Conservation (phyloP, 2,329 filamentous ascomycete species). For the Trichophyton equinum region DNA sequence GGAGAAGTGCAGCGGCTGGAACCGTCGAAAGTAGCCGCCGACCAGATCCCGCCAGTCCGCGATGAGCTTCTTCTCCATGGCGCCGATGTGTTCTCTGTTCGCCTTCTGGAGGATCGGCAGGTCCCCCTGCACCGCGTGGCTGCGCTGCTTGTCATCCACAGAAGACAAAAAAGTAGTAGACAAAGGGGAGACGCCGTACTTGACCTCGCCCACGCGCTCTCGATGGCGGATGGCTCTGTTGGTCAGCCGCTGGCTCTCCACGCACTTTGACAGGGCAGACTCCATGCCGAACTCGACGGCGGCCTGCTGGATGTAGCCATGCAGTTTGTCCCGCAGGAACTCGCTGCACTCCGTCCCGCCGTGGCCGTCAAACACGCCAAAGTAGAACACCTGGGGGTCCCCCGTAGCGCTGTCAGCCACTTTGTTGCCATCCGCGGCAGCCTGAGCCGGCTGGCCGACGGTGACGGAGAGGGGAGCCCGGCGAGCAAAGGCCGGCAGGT, state of each 20-base stretch:
- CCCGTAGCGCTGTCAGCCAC: constrained; percentile 63
- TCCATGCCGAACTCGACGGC: constrained; percentile 62
- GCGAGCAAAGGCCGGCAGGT: constrained; percentile 84
- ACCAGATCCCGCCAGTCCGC: constrained; percentile 69
- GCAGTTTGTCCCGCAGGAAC: constrained; percentile 72
- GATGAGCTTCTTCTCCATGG: constrained; percentile 59
- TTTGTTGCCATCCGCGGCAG: constrained; percentile 40
- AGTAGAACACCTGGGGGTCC: constrained; percentile 95
- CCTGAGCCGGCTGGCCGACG: constrained; percentile 17
- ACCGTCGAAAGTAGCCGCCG: constrained; percentile 87
- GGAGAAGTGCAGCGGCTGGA: constrained; percentile 67
- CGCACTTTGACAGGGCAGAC: constrained; percentile 52
- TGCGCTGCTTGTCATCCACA: constrained; percentile 1
- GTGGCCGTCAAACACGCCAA: constrained; percentile 92
- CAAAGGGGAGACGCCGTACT: neutral
- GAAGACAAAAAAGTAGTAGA: neutral
- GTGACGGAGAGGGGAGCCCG: constrained; percentile 56
- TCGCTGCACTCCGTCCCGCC: constrained; percentile 79
- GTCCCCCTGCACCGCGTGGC: constrained; percentile 15
- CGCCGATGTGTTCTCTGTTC: constrained; percentile 49
- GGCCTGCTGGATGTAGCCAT: constrained; percentile 76
- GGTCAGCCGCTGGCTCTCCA: constrained; percentile 6
- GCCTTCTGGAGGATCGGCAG: constrained; percentile 41
- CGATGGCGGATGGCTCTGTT: constrained; percentile 7
- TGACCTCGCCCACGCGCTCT: neutral